Evolutionary conservation across 768 basidiomycete genomes (phyloP), one percentile per base, ranked within the genome.

Genomic region (Phylloporus rhodoxanthus): DNA sequence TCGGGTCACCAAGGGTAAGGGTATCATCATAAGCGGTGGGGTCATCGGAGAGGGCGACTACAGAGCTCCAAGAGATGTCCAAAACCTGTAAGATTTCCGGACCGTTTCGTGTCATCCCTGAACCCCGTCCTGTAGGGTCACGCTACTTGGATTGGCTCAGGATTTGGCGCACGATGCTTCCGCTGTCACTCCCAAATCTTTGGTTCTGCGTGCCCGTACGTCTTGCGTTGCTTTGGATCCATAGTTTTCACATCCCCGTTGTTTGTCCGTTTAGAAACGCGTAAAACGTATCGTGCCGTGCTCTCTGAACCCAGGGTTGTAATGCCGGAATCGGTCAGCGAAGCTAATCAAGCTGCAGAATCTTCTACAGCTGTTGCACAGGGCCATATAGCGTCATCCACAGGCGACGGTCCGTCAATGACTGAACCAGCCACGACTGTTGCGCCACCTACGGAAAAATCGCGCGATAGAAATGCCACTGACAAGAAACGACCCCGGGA

Each of bases 1-100:
- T 15, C 75, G 91, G 1, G 88, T 90, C 2, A 85, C 88, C 3
- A 88, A 88, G 55, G 89, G 90, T 1, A 87, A 82, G 61, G 84
- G 81, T 0, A 62, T 92, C 45, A 62, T 94, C 11, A 71, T 91
- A 7, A 85, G 84, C 51, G 78, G 87, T 2, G 87, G 87, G 0
- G 82, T 79, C 0, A 65, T 75, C n/a, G 67, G 73, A 5, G 74
- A 80, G 38, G 75, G 75, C 14, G 84, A 90, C 63, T 62, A 87
- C 28, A 73, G 91, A 47, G 81, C 80, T 1, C 87, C 91, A 0
- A 72, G 71, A 55, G 91, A 93, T 60, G 73, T 89, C 3, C 78
- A 73, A 13, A 93, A 93, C 62, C 59, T 93, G 91, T 91, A 55
- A 55, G 37, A 2, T 41, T 11, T 9, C 38, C 13, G 3, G 20